Base-by-base conservation (phyloP, 1,139 yeast species). In the Magnusiomyces fungicola region DNA sequence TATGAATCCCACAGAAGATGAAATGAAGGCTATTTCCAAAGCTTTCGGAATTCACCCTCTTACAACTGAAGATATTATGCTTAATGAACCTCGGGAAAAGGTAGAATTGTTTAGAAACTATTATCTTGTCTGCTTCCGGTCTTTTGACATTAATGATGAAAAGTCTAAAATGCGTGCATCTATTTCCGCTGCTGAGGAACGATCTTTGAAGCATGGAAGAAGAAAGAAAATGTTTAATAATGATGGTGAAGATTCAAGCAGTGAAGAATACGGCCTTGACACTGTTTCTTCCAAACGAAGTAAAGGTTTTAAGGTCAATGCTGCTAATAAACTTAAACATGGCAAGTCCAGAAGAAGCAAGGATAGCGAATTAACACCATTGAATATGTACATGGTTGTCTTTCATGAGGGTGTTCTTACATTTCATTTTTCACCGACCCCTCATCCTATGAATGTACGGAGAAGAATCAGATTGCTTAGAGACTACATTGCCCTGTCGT, bases 11-110 rank as follows among this genome's bases (percentile, higher is more conserved):
- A 86, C 96, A 0, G 98, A 90, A 60, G 96, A 87, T 56, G 98
- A 92, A 66, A 90, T 92, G 96, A 89, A 89, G 63, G 94, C 86
- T 0, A 62, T 92, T 16, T 81, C 95, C 25, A 89, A 89, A 60
- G 81, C 97, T 0, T 92, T 92, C 68, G 95, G 95, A 0, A 87
- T 90, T 53, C 98, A 90, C 66, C 97, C 97, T 0, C 75, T 90
- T 60, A 92, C 98, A 0, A 86, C 97, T 0, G 98, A 92, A 64
- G 98, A 92, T 70, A 92, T 92, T 50, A 87, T 87, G 57, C 71
- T 90, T 33, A 96, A 96, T 2, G 98, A 92, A 61, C 83, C 96
- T 1, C 78, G 98, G 53, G 98, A 92, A 67, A 92, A 92, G 62
- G 97, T 92, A 22, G 98, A 92, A 66, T 67, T 92, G 45, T 92